Conservation (phyloP, 1,284 basidiomycete genomes). For the Lentinula novae-zelandiae region DNA sequence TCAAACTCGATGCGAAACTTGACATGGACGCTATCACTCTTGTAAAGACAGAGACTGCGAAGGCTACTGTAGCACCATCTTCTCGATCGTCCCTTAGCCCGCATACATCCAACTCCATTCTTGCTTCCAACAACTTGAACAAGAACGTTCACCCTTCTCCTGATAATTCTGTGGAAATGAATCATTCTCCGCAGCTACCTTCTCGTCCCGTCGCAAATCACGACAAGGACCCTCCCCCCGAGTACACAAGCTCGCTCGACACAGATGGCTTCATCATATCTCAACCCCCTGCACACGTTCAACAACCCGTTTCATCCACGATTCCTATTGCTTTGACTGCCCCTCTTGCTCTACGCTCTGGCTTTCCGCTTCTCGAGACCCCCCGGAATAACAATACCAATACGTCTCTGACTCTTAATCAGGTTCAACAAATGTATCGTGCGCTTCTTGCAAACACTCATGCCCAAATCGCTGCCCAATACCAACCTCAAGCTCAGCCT, state of each 20-base stretch:
- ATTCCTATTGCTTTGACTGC: background rate
- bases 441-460: background rate
- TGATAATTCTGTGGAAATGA: background rate
- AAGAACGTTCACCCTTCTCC: background rate
- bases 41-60: background rate
- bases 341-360: background rate
- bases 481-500: background rate
- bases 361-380: background rate
- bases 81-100: background rate
- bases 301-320: background rate
- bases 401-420: background rate
- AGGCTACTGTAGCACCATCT: background rate
- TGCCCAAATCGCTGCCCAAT: background rate
- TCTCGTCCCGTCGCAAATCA: background rate
- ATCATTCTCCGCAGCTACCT: background rate
- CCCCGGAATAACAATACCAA: background rate
- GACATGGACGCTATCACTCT: background rate
- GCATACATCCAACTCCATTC: background rate
- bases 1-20: background rate
- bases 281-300: background rate
- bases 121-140: background rate
- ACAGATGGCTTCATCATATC: background rate
- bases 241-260: background rate
- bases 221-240: background rate
- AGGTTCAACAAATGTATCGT: background rate